Conservation (phyloP, 2,329 filamentous ascomycete genomes). For the Tolypocladium album region DNA sequence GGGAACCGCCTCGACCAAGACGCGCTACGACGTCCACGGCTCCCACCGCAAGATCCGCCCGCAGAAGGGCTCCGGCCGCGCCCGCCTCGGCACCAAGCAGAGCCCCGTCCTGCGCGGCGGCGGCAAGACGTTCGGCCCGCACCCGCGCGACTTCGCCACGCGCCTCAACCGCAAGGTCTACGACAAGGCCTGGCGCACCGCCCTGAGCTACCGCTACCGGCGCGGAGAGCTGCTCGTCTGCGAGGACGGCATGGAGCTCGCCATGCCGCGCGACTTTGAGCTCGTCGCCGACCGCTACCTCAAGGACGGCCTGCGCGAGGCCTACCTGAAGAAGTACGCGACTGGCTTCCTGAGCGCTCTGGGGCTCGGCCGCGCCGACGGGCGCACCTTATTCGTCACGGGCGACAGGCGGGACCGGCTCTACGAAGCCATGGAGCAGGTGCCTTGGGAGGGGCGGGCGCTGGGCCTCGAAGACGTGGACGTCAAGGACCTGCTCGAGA, state of each 20-base stretch:
- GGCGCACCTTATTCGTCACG: constrained; percentile 69
- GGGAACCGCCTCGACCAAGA: constrained; percentile 78
- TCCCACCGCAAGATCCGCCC: constrained; percentile 70
- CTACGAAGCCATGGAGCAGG: constrained; percentile 52
- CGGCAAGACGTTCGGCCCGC: constrained; percentile 82
- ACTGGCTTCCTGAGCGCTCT: constrained; percentile 60
- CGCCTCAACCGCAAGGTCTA: constrained; percentile 81
- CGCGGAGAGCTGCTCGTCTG: constrained; percentile 80
- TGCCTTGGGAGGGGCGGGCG: constrained; percentile 57
- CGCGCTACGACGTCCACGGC: constrained; percentile 71
- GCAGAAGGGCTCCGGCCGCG: constrained; percentile 77
- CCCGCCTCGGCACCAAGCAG: constrained; percentile 72
- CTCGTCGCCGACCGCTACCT: constrained; percentile 29
- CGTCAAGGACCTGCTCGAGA: constrained; percentile 87
- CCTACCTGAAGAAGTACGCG: constrained; percentile 52
- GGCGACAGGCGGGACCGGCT: constrained; percentile 49
- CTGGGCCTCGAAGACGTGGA: constrained; percentile 72
- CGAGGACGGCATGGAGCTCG: constrained; percentile 64
- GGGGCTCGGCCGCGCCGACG: constrained; percentile 54
- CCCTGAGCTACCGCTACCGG: constrained; percentile 82
- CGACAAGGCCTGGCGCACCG: constrained; percentile 89
- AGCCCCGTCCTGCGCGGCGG: constrained; percentile 75
- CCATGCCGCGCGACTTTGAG: constrained; percentile 38
- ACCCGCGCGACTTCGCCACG: constrained; percentile 83
- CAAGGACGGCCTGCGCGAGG: constrained; percentile 37